Percentiles rank a stretch among this genome's conserved stretches.
Evolutionary conservation across 2,329 filamentous ascomycete species (phyloP).

Genomic region (Fusarium sp.): DNA sequence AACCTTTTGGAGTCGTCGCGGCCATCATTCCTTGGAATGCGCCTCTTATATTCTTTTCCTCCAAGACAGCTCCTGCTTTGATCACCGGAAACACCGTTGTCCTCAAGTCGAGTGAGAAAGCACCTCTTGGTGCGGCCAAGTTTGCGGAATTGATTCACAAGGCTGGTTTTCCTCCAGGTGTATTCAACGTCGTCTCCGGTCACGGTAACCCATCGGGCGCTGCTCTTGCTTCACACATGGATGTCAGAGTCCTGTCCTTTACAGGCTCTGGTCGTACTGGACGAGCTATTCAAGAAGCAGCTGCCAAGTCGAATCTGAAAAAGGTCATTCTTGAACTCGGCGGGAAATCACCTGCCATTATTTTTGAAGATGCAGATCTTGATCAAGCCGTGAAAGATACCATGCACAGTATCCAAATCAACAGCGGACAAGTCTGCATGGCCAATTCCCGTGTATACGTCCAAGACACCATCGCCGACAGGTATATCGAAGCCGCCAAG

Average conservation of each 20-base stretch:
- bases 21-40: conserved; percentile 69
- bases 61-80: conserved; percentile 48
- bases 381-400: conserved; percentile 57
- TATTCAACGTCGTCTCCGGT: conserved; percentile 78
- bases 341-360: conserved; percentile 71
- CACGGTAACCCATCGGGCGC: conserved; percentile 72
- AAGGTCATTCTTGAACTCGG: conserved; percentile 73
- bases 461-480: conserved; percentile 57
- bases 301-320: conserved; percentile 70
- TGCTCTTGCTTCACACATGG: conserved; percentile 71
- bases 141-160: conserved; percentile 68
- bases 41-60: conserved; percentile 55
- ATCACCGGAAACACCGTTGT: conserved; percentile 36
- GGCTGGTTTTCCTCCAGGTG: conserved; percentile 78
- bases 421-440: conserved; percentile 68
- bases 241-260: conserved; percentile 78
- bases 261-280: conserved; percentile 78
- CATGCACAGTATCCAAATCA: conserved; percentile 56
- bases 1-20: conserved; percentile 62
- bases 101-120: conserved; percentile 35
- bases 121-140: conserved; percentile 31
- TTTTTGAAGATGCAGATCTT: conserved; percentile 64
- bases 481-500: conserved; percentile 19
- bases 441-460: conserved; percentile 68
- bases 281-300: conserved; percentile 76